Conservation (phyloP, 2,329 filamentous ascomycete species). For the Penicillium psychrosexuale region DNA sequence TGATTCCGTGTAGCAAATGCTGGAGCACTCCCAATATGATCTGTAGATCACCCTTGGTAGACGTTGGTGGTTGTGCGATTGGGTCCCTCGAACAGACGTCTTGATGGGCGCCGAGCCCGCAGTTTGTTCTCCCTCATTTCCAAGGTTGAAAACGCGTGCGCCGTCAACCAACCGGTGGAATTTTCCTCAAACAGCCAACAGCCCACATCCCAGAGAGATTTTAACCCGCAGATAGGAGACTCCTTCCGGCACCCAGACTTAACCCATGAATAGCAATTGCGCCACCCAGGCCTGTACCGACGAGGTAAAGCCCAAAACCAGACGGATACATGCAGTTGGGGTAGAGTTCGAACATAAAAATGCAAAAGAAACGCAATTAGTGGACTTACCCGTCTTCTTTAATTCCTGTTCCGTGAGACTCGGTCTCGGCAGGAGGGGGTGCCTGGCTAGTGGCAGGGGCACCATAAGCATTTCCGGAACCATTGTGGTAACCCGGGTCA, state of each 20-base stretch:
- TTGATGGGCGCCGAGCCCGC: not conserved
- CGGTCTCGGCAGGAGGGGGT: slow-evolving; percentile 28
- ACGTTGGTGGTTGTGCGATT: not conserved
- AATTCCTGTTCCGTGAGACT: slow-evolving; percentile 51
- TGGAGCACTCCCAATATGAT: not conserved
- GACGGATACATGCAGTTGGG: slow-evolving; percentile 4
- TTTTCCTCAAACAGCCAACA: not conserved
- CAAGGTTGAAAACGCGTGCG: not conserved
- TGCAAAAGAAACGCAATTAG: slow-evolving; percentile 17
- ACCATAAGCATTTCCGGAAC: slow-evolving; percentile 26
- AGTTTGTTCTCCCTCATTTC: not conserved
- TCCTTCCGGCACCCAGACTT: slow-evolving; percentile 7
- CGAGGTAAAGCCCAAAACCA: slow-evolving; percentile 9
- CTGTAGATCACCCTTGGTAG: not conserved
- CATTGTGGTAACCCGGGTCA: slow-evolving; percentile 27
- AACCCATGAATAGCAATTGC: slow-evolving; percentile 19
- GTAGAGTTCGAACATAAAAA: slow-evolving; percentile 10
- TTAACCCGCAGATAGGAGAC: slow-evolving; percentile 2
- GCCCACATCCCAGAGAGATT: not conserved
- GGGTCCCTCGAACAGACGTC: not conserved
- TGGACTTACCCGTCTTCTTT: slow-evolving; percentile 91
- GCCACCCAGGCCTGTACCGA: slow-evolving; percentile 12
- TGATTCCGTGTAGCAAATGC: not conserved
- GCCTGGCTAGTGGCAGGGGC: slow-evolving; percentile 19
- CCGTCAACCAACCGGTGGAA: not conserved